phyloP scores from a whole-genome alignment of 148 eudicot species.

The Rhododendron kiyosumense region DNA sequence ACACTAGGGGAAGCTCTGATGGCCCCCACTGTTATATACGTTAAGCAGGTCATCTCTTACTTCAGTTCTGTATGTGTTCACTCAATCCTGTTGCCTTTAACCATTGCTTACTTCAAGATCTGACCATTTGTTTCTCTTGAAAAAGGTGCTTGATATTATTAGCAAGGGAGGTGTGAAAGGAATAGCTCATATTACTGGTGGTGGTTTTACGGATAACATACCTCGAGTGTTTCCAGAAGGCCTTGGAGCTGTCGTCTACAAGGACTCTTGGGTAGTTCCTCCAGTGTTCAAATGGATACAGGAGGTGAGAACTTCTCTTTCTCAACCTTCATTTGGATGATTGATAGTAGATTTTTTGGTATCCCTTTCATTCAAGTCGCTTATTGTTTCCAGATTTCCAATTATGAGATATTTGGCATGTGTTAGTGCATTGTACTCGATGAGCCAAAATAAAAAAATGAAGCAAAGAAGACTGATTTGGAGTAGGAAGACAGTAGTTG shows the following conservation, averaged over 20 bases:
- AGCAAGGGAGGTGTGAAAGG: constrained; percentile 91
- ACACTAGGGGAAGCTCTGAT: constrained; percentile 83
- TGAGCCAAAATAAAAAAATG: background rate
- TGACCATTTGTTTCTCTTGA: background rate
- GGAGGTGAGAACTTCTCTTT: constrained; percentile 40
- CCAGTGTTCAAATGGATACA: constrained; percentile 97
- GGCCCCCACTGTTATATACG: constrained; percentile 91
- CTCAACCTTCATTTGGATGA: background rate
- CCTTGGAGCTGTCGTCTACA: constrained; percentile 68
- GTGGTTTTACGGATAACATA: constrained; percentile 95
- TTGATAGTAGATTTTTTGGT: background rate
- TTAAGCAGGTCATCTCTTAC: constrained; percentile 60
- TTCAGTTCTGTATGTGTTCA: background rate
- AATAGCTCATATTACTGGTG: constrained; percentile 93
- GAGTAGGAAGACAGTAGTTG: background rate
- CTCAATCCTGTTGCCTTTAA: background rate
- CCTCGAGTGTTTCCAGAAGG: constrained; percentile 90
- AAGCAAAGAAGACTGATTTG: background rate
- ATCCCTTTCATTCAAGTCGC: background rate
- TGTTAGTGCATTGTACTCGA: background rate
- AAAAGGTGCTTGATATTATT: constrained; percentile 81
- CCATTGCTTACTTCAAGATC: background rate
- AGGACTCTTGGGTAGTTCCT: constrained; percentile 70
- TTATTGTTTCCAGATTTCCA: background rate
- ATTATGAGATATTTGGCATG: background rate